Base-by-base conservation (phyloP, 176 grass and related monocot genomes). In the Dactylis glomerata region DNA sequence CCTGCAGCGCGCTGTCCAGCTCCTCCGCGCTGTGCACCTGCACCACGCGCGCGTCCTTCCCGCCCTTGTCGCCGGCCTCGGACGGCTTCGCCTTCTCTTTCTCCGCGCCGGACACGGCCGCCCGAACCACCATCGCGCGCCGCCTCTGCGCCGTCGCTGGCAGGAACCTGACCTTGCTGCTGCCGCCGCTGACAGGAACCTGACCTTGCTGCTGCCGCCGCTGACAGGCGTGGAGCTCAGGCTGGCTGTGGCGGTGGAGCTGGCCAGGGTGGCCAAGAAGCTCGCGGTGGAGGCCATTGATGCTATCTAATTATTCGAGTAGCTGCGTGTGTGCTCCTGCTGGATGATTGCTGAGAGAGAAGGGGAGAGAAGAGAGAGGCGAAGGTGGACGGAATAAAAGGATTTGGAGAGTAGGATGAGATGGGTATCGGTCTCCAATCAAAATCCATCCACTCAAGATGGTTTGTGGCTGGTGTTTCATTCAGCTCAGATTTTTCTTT, bases 1-100 rank as follows among this genome's bases (percentile, higher is more conserved):
- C 42, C 68, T 78, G 75, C 4, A 98, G 86, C 50, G 93, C 93
- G 22, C 34, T 66, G 73, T 95, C 96, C 54, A 98, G 89, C 91
- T 98, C 96, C 47, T 88, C 89, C 19, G 26, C n/a, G 83, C 20
- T 92, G 89, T 91, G 91, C 76, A 98, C 92, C 68, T 84, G 75
- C 62, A 81, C 54, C 79, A 92, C 90, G 34, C 87, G 89, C 81
- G 85, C 92, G 38, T 91, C 72, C 1, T 23, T 28, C 33, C 11
- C 24, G 46, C 15, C 23, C 67, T 58, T 74, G 37, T 32, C 13
- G 65, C 55, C 13, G 17, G 76, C 20, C 45, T 50, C 71, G 36
- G 77, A 32, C 41, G 59, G 44, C 6, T 70, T 42, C 30, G 88
- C 79, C 68, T 91, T 78, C 84, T 92, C 90, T 30, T 86, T 62